These are phyloP conservation scores for Zizania latifolia DNA, from an alignment of 176 grass and related monocot genomes.

Conservation along the genomic window DNA sequence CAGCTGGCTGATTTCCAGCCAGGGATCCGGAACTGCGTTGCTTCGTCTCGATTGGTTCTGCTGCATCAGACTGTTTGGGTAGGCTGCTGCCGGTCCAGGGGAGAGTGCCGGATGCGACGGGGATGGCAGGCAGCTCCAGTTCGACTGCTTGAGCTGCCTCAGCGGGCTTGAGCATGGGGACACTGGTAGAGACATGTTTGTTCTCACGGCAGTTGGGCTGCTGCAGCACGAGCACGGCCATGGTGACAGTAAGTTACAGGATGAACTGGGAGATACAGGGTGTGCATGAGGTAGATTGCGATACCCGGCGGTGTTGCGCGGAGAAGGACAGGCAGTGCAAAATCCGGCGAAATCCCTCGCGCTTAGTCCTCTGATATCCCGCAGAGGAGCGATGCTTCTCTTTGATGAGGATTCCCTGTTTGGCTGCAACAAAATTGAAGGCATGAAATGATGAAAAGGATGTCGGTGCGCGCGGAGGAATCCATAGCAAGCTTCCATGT, in stretches of 20 bases:
- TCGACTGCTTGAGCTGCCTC: conserved; percentile 60
- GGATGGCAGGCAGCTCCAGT: conserved; percentile 70
- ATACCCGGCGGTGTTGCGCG: conserved; percentile 1
- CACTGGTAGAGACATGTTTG: conserved; percentile 53
- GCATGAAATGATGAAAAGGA: neutral
- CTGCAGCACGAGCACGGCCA: neutral
- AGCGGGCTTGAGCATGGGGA: conserved; percentile 79
- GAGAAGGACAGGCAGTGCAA: neutral
- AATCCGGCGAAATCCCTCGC: neutral
- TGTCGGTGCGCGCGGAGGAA: neutral
- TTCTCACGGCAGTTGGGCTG: neutral
- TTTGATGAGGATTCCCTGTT: neutral
- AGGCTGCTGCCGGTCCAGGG: neutral
- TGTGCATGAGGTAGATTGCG: neutral
- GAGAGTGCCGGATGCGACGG: conserved; percentile 54
- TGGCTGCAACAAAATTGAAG: neutral
- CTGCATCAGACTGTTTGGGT: neutral
- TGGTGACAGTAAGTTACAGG: neutral
- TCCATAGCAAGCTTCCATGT: neutral
- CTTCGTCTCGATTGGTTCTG: neutral
- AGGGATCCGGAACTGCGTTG: neutral
- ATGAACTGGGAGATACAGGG: neutral
- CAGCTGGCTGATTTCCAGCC: neutral
- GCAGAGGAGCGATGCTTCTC: neutral
- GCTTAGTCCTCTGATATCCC: neutral